A percentile compares a stretch with the other conserved stretches of the same genome.
These are phyloP conservation scores for Nothopassalora personata DNA, from an alignment of 2,329 filamentous ascomycete genomes.

Conservation along the genomic window DNA sequence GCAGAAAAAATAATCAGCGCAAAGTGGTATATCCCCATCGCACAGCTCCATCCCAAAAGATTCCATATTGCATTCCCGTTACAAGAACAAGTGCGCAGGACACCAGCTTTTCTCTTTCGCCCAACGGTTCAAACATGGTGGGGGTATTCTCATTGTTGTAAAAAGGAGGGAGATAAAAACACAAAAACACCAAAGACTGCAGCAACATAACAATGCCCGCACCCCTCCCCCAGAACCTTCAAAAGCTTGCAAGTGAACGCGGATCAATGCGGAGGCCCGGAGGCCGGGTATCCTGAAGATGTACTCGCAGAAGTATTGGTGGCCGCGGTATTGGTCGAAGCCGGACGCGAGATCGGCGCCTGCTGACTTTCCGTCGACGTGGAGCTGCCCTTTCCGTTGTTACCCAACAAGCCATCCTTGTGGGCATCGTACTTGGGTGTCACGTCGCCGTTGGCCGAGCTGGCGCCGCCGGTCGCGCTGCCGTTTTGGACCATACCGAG, in stretches of 20 bases:
- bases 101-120: slow-evolving; percentile 13
- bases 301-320: slow-evolving; percentile 25
- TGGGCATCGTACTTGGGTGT: slow-evolving; percentile 33
- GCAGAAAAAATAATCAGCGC: slow-evolving; percentile 4
- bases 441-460: slow-evolving; percentile 29
- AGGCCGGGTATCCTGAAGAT: slow-evolving; percentile 37
- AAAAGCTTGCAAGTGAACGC: slow-evolving; percentile 12
- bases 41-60: slow-evolving; percentile 1
- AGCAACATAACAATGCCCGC: slow-evolving; percentile 3
- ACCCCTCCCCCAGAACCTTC: too few species aligned
- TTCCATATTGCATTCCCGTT: neutral
- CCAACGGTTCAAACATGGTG: slow-evolving; percentile 3
- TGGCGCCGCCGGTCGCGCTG: slow-evolving; percentile 12
- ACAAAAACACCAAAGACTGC: slow-evolving; percentile 9
- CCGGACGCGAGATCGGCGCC: slow-evolving; percentile 18
- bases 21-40: slow-evolving; percentile 21
- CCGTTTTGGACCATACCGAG: slow-evolving; percentile 31
- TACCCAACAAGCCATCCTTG: slow-evolving; percentile 14
- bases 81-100: slow-evolving; percentile 7
- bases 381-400: slow-evolving; percentile 19
- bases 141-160: neutral
- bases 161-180: neutral
- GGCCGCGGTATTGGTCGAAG: slow-evolving; percentile 18
- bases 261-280: slow-evolving; percentile 35
- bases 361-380: slow-evolving; percentile 16